These are phyloP conservation scores for Lippia alba DNA, from an alignment of 305 asterid genomes.

Conservation along the genomic window DNA sequence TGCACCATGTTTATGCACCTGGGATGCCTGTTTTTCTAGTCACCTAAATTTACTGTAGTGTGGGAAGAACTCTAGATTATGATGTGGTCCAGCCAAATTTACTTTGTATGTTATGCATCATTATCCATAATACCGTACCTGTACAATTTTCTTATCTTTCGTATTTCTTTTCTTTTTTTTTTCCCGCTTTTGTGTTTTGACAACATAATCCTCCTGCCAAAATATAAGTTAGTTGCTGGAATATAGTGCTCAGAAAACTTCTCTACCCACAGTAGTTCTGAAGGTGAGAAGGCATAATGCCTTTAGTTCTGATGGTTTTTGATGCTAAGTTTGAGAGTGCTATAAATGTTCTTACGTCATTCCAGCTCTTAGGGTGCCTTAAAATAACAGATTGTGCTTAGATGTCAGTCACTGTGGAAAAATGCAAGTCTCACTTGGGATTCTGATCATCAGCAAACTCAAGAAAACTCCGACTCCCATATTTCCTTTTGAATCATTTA, in stretches of 20 bases:
- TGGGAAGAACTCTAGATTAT: too few species aligned
- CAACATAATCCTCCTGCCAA: slow-evolving; percentile 6
- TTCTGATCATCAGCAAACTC: slow-evolving; percentile 15
- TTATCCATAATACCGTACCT: not conserved
- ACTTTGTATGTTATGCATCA: too few species aligned
- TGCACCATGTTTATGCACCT: not conserved
- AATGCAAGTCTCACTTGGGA: slow-evolving; percentile 22
- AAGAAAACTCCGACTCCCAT: slow-evolving; percentile 10
- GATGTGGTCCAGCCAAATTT: too few species aligned
- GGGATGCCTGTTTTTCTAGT: too few species aligned
- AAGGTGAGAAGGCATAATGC: slow-evolving; percentile 20
- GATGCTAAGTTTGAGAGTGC: slow-evolving; percentile 19
- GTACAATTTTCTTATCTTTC: not conserved
- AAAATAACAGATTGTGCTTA: slow-evolving; percentile 13
- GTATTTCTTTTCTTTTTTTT: slow-evolving; percentile 10
- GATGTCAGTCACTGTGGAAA: slow-evolving; percentile 13
- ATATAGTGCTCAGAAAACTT: not conserved
- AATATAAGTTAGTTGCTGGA: slow-evolving; percentile 6
- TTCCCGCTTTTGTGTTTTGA: not conserved
- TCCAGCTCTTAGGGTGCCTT: slow-evolving; percentile 18
- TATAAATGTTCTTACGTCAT: slow-evolving; percentile 17
- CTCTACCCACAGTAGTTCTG: slow-evolving; percentile 3
- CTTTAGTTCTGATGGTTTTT: slow-evolving; percentile 20
- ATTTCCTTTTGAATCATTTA: not conserved
- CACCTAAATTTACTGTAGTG: too few species aligned